These are phyloP conservation scores for Thielaviopsis euricoi DNA, from an alignment of 2,329 filamentous ascomycete genomes.

Conservation along the genomic window DNA sequence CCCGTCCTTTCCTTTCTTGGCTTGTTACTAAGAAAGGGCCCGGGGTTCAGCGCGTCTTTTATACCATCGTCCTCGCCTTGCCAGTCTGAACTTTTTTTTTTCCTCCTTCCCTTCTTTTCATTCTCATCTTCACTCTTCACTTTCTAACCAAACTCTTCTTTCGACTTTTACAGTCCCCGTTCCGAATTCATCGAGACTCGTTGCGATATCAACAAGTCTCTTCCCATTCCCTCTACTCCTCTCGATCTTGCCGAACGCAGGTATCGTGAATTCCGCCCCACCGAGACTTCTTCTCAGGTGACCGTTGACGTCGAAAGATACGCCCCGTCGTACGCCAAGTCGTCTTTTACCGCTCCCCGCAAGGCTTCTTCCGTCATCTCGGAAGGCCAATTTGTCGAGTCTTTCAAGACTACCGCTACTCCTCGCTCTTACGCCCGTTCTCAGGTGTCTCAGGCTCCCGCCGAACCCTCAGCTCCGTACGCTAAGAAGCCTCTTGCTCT, in stretches of 20 bases:
- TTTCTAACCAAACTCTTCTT: background rate
- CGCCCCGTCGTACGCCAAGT: slow-evolving; percentile 4
- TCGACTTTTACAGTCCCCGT: slow-evolving; percentile 17
- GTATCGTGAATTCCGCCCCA: slow-evolving; percentile 35
- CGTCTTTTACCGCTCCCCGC: background rate
- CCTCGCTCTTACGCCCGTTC: slow-evolving; percentile 13
- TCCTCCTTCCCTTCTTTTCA: slow-evolving; percentile 2
- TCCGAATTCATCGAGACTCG: slow-evolving; percentile 43
- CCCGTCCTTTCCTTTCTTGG: no score
- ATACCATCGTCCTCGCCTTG: slow-evolving; percentile 7
- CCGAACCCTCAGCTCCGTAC: slow-evolving; percentile 11
- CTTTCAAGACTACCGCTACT: slow-evolving; percentile 18
- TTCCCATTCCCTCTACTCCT: slow-evolving; percentile 29
- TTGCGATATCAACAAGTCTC: slow-evolving; percentile 44
- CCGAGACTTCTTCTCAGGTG: slow-evolving; percentile 29
- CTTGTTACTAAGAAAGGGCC: background rate
- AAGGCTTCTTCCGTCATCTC: slow-evolving; percentile 10
- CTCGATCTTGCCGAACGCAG: slow-evolving; percentile 51
- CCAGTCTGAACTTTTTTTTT: background rate
- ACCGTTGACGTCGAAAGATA: slow-evolving; percentile 22
- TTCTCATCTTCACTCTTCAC: background rate
- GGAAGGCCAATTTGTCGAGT: slow-evolving; percentile 14
- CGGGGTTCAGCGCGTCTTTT: slow-evolving; percentile 6
- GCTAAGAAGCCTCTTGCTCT: slow-evolving; percentile 7
- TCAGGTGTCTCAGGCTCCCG: slow-evolving; percentile 9